Evolutionary conservation across 2,329 filamentous ascomycete genomes (phyloP), one percentile per base, ranked within the genome.

Genomic region (Teratosphaeria gauchensis): DNA sequence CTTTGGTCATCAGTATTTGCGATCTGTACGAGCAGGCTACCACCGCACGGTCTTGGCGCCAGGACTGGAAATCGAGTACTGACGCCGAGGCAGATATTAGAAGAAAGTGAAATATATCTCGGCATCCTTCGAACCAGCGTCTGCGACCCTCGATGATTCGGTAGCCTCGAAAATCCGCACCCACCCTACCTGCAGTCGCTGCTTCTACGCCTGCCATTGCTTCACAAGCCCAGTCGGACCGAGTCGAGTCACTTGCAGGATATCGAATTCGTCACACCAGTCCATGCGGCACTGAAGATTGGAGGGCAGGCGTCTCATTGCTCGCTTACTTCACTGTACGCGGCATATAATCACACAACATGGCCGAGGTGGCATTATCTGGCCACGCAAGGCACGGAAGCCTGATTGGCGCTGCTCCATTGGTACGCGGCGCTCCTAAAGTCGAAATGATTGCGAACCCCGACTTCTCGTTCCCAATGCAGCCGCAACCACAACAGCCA

Each of bases 381-480:
- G 56, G 61, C 54, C 71, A 69, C 53, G 71, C 70, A 53, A 58
- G 62, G 53, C 56, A 74, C 16, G 67, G 70, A 42, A 74, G 73
- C 56, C 75, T 73, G 59, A 70, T 75, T 62, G 74, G 74, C 57
- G 52, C 35, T 7, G 55, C 21, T 28, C 21, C 48, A 12, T 30
- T 56, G 38, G 46, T 33, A 16, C 52, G 59, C 5, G 66, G 59
- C 5, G 66, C 61, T 19, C 68, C 69, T 9, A 55, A 58, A 19
- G 68, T 70, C 32, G 77, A 80, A 61, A 74, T 79, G 63, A 65
- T 77, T 30, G 74, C 75, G 24, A 79, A 79, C 60, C 76, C 76
- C 55, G 73, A 77, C 62, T 80, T 80, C 67, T 74, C 74, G 19
- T 80, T 80, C 58, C 78, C 78, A 46, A 72, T 73, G 65, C 71